Evolutionary conservation across 768 basidiomycete genomes (phyloP).

Genomic region (Podaxis pistillaris): DNA sequence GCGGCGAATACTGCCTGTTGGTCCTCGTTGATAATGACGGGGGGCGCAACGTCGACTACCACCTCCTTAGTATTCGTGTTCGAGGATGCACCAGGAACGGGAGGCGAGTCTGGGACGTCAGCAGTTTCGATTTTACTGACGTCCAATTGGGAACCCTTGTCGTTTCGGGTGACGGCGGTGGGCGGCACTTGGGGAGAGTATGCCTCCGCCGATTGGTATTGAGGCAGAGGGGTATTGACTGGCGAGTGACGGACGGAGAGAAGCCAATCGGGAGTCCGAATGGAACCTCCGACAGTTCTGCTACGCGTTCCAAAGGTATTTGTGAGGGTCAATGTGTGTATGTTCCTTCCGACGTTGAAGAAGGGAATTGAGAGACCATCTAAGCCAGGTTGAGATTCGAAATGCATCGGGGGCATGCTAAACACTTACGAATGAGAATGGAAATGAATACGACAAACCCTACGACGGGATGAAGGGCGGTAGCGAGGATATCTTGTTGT

Average conservation of each 20-base stretch:
- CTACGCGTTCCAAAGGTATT: slow-evolving; percentile 25
- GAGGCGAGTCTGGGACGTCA: background rate
- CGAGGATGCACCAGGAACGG: background rate
- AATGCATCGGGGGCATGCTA: background rate
- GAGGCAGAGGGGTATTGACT: slow-evolving; percentile 13
- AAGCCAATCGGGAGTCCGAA: slow-evolving; percentile 46
- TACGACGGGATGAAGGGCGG: slow-evolving; percentile 77
- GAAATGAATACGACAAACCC: slow-evolving; percentile 86
- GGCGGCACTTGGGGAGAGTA: background rate
- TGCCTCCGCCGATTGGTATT: background rate
- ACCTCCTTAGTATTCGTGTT: too few relatives aligned
- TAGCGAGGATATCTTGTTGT: slow-evolving; percentile 73
- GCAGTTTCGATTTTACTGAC: background rate
- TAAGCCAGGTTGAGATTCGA: slow-evolving; percentile 22
- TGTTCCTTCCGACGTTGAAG: slow-evolving; percentile 53
- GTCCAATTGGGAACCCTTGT: background rate
- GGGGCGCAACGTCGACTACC: background rate
- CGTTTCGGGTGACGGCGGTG: background rate
- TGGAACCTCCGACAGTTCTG: slow-evolving; percentile 27
- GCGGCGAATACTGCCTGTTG: background rate
- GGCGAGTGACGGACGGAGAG: slow-evolving; percentile 16
- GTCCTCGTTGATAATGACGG: too few relatives aligned
- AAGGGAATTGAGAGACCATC: slow-evolving; percentile 72
- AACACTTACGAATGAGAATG: slow-evolving; percentile 70
- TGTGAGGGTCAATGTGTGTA: slow-evolving; percentile 42